phyloP scores from a whole-genome alignment of 2,329 filamentous ascomycete species.

The Aureobasidium namibiae region DNA sequence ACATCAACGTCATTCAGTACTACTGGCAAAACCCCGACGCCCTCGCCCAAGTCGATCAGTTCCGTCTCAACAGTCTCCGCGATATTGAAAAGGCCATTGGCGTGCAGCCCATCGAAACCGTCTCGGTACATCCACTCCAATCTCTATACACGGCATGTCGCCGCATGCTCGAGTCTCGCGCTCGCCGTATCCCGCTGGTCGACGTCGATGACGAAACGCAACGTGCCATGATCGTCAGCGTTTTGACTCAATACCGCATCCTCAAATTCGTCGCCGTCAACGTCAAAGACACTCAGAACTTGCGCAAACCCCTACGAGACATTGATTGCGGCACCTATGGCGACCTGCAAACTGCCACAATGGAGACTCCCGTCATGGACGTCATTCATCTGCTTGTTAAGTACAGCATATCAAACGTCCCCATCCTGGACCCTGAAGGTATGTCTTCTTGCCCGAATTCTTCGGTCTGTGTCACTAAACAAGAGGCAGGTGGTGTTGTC shows the following conservation, averaged over 20 bases:
- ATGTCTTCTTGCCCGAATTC: constrained; percentile 13
- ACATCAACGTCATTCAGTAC: constrained; percentile 98
- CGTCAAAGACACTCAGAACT: constrained; percentile 73
- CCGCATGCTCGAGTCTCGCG: constrained; percentile 87
- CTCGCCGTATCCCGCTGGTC: constrained; percentile 85
- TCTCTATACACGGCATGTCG: constrained; percentile 93
- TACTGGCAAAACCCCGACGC: constrained; percentile 96
- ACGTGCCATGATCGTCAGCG: constrained; percentile 86
- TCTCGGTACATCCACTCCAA: constrained; percentile 85
- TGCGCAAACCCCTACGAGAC: constrained; percentile 80
- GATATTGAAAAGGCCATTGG: constrained; percentile 94
- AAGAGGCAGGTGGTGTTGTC: constrained; percentile 55
- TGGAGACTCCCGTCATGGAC: constrained; percentile 87
- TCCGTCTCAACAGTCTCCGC: constrained; percentile 82
- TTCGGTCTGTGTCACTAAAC: not conserved
- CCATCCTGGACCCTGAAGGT: constrained; percentile 75
- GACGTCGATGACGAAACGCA: constrained; percentile 92
- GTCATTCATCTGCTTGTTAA: constrained; percentile 91
- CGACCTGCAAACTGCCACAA: constrained; percentile 70
- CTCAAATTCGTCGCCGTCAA: constrained; percentile 99
- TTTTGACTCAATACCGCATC: constrained; percentile 96
- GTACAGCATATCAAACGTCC: constrained; percentile 88
- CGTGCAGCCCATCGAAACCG: constrained; percentile 82
- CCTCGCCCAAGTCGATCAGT: constrained; percentile 83
- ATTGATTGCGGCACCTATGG: constrained; percentile 78